Evolutionary conservation across 2,329 filamentous ascomycete species (phyloP).

Genomic region (Cordyceps javanica): DNA sequence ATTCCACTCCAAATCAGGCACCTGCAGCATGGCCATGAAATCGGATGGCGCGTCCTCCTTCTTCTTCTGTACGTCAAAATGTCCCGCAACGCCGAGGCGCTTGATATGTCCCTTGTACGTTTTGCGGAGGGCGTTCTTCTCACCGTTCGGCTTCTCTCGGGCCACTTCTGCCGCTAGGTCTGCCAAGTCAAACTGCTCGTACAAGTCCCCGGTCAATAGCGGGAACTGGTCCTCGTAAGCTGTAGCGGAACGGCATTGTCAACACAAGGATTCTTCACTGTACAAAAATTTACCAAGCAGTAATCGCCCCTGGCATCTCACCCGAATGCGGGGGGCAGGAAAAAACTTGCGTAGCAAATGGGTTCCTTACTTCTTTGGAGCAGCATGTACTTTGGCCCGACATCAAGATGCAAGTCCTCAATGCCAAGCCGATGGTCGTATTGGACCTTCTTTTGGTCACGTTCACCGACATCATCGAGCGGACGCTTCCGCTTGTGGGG

Average conservation of each 20-base stretch:
- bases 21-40: conserved; percentile 45
- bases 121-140: conserved; percentile 61
- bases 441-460: conserved; percentile 56
- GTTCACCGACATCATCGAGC: conserved; percentile 49
- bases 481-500: conserved; percentile 58
- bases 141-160: conserved; percentile 56
- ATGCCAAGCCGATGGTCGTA: conserved; percentile 57
- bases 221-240: conserved; percentile 44
- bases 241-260: conserved; percentile 19
- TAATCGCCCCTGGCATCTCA: conserved; percentile 19
- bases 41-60: conserved; percentile 45
- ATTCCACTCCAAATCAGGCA: conserved; percentile 53
- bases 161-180: conserved; percentile 55
- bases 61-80: conserved; percentile 53
- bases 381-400: conserved; percentile 61
- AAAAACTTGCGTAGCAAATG: conserved; percentile 23
- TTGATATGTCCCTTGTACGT: conserved; percentile 66
- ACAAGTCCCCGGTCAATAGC: conserved; percentile 50
- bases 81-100: conserved; percentile 53
- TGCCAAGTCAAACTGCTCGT: conserved; percentile 50
- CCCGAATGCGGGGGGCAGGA: conserved; percentile 15
- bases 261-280: conserved; percentile 18
- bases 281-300: conserved; percentile 19
- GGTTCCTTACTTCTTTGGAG: conserved; percentile 61
- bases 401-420: conserved; percentile 59